Conservation (phyloP, 306 rosid genomes). For the Trifolium fragiferum region DNA sequence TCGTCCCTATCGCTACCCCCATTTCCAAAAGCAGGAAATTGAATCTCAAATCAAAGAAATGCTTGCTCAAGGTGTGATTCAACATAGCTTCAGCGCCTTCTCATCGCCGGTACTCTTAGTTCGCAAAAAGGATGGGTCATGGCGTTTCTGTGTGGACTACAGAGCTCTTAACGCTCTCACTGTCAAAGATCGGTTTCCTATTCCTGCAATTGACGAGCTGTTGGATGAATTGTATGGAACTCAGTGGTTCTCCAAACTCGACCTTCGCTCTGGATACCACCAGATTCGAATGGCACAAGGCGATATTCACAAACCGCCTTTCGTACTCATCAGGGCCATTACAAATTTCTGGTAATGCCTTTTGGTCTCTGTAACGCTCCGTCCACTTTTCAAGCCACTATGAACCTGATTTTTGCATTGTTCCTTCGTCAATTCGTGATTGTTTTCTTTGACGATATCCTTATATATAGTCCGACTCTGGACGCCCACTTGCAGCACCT, state of each 20-base stretch:
- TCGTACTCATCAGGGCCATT: background rate
- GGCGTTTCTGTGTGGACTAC: background rate
- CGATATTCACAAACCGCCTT: background rate
- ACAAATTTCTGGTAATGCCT: conserved; percentile 7
- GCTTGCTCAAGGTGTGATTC: background rate
- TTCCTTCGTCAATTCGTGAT: background rate
- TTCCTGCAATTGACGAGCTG: background rate
- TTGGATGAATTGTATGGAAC: background rate
- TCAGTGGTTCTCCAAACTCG: background rate
- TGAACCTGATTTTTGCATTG: background rate
- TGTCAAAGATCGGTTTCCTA: background rate
- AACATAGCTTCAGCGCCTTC: background rate
- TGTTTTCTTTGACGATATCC: background rate
- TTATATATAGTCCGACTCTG: background rate
- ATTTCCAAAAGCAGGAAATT: background rate
- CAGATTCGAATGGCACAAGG: background rate
- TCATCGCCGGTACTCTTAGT: background rate
- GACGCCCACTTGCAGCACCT: background rate
- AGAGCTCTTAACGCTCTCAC: background rate
- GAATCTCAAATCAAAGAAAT: background rate
- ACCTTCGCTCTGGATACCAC: background rate
- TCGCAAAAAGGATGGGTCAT: background rate
- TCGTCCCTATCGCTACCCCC: background rate
- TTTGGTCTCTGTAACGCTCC: background rate
- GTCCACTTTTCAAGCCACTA: conserved; percentile 42